phyloP scores from a whole-genome alignment of 805 yeast genomes.

The Hanseniaspora jakobsenii region DNA sequence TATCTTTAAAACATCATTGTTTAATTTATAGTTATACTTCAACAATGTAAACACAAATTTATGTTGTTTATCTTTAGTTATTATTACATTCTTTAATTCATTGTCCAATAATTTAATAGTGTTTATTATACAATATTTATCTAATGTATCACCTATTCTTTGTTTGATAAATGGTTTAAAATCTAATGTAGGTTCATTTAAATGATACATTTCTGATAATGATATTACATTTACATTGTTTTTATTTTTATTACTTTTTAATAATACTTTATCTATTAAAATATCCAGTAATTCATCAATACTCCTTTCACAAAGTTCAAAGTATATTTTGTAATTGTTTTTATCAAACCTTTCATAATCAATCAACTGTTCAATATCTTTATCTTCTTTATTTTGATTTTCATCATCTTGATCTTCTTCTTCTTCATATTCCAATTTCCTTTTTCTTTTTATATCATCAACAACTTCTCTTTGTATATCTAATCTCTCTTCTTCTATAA shows the following conservation, averaged over 20 bases:
- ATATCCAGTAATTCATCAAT: background rate
- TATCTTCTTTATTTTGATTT: too few relatives aligned
- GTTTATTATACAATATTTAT: background rate
- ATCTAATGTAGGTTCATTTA: constrained; percentile 2
- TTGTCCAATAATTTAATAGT: background rate
- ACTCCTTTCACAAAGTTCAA: background rate
- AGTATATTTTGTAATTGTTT: background rate
- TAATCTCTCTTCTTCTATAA: too few relatives aligned
- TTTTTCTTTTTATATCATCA: too few relatives aligned
- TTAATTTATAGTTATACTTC: constrained; percentile 36
- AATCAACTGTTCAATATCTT: too few relatives aligned
- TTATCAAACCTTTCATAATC: background rate
- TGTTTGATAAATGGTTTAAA: constrained; percentile 1
- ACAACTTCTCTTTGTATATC: too few relatives aligned
- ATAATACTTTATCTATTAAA: background rate
- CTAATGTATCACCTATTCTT: constrained; percentile 4
- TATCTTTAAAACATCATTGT: constrained; percentile 28
- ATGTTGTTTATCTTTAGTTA: constrained; percentile 18
- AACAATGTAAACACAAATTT: constrained; percentile 35
- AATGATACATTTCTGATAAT: background rate
- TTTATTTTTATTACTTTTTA: background rate
- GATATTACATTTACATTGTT: background rate
- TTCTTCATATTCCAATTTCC: too few relatives aligned
- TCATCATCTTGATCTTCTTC: too few relatives aligned
- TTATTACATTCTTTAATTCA: background rate